A percentile compares a stretch with the other conserved stretches of the same genome.
These are phyloP conservation scores for Pezicula radicicola DNA, from an alignment of 2,329 filamentous ascomycete species.

Conservation along the genomic window DNA sequence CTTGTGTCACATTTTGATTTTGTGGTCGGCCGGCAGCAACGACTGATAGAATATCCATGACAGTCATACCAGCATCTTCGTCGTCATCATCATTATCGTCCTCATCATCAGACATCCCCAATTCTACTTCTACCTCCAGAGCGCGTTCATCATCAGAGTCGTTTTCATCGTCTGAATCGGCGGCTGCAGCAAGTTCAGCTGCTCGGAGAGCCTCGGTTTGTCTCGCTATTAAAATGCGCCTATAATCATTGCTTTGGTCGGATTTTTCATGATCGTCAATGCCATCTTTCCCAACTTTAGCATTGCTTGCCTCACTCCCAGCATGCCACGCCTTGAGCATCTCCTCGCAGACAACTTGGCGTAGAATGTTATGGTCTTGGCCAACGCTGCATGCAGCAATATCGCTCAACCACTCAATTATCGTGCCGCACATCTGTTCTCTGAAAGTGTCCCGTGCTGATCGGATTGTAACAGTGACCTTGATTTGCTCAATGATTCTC, in stretches of 20 bases:
- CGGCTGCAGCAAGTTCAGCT: conserved; percentile 10
- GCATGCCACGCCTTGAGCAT: conserved; percentile 83
- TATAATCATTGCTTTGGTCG: conserved; percentile 27
- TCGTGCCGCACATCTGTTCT: conserved; percentile 97
- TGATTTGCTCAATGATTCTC: conserved; percentile 88
- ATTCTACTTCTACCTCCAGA: not conserved
- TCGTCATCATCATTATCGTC: not conserved
- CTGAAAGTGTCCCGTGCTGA: conserved; percentile 93
- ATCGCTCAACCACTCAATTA: conserved; percentile 93
- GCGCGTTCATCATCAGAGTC: conserved; percentile 49
- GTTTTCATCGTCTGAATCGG: conserved; percentile 33
- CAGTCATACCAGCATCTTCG: not conserved
- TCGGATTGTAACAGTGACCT: conserved; percentile 91
- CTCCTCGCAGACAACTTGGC: conserved; percentile 85
- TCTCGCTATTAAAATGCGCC: conserved; percentile 13
- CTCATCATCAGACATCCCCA: not conserved
- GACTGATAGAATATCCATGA: not conserved
- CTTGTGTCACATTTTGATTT: conserved; percentile 19
- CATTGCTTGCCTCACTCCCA: conserved; percentile 81
- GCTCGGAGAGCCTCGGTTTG: conserved; percentile 15
- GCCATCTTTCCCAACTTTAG: conserved; percentile 71
- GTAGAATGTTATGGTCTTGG: conserved; percentile 73
- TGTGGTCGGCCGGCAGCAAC: conserved; percentile 15
- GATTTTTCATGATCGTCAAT: conserved; percentile 74
- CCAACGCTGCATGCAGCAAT: conserved; percentile 88